Conservation (phyloP, 495 filamentous ascomycete genomes). For the Penicillium angulare region DNA sequence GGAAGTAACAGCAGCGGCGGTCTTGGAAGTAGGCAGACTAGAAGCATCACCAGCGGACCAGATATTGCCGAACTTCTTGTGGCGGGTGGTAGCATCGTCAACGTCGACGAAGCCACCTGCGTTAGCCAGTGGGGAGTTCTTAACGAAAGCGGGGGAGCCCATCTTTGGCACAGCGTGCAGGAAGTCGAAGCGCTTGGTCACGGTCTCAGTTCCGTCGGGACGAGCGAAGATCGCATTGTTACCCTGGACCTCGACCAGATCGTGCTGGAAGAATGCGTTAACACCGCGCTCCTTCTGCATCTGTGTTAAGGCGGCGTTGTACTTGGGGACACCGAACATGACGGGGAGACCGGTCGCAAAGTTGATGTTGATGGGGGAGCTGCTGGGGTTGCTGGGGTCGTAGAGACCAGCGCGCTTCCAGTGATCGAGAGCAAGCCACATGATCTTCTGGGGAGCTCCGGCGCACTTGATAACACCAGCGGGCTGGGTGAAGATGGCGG, state of each 20-base stretch:
- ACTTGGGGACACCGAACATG: conserved; percentile 73
- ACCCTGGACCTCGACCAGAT: conserved; percentile 60
- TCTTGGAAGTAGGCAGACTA: conserved; percentile 66
- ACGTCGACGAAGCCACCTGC: conserved; percentile 65
- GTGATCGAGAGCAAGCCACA: conserved; percentile 68
- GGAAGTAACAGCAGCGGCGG: conserved; percentile 63
- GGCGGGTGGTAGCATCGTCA: conserved; percentile 56
- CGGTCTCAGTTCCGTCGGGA: conserved; percentile 41
- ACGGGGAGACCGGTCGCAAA: conserved; percentile 60
- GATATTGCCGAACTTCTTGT: conserved; percentile 62
- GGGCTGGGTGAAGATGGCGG: conserved; percentile 69
- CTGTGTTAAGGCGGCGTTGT: conserved; percentile 57
- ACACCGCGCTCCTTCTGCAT: conserved; percentile 63
- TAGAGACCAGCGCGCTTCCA: conserved; percentile 63
- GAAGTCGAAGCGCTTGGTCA: conserved; percentile 56
- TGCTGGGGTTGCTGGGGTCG: conserved; percentile 35
- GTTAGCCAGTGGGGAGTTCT: conserved; percentile 57
- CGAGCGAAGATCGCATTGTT: conserved; percentile 53
- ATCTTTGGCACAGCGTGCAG: conserved; percentile 63
- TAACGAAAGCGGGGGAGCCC: conserved; percentile 58
- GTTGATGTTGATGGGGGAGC: conserved; percentile 56
- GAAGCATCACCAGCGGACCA: conserved; percentile 71
- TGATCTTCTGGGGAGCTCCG: conserved; percentile 67
- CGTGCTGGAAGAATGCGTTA: conserved; percentile 65
- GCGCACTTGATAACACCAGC: conserved; percentile 66